Conservation (phyloP, 108 stramenopile genomes). For the Skeletonema tropicum region DNA sequence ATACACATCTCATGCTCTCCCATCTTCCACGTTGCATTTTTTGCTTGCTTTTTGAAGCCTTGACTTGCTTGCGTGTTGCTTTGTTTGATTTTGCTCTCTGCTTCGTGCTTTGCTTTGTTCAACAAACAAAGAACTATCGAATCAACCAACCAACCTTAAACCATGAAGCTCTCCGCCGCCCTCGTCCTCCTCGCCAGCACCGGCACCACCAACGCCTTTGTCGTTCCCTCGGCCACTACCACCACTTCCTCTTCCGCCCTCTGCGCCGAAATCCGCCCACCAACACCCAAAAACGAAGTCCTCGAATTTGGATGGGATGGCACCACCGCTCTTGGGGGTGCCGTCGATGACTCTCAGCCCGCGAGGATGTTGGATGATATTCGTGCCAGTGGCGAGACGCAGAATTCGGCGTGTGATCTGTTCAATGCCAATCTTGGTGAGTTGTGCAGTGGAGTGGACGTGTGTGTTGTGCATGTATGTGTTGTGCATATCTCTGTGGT, state of each 20-base stretch:
- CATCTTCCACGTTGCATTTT: too few relatives aligned
- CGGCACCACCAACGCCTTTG: conserved; percentile 14
- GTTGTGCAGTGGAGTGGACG: neutral
- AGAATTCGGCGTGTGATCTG: conserved; percentile 76
- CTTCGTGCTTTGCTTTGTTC: too few relatives aligned
- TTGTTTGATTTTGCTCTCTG: too few relatives aligned
- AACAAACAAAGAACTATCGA: neutral
- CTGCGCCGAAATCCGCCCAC: conserved; percentile 74
- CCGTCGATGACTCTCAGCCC: conserved; percentile 74
- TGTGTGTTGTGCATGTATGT: neutral
- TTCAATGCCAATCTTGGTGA: conserved; percentile 79
- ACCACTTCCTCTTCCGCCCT: conserved; percentile 18
- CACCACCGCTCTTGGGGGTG: conserved; percentile 82
- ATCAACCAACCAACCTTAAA: neutral
- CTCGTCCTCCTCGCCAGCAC: conserved; percentile 11
- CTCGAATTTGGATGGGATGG: conserved; percentile 86
- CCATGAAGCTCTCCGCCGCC: conserved; percentile 25
- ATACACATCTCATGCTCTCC: too few relatives aligned
- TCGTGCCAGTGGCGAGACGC: conserved; percentile 81
- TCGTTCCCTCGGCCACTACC: conserved; percentile 25
- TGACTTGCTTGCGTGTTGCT: too few relatives aligned
- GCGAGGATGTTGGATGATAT: conserved; percentile 86
- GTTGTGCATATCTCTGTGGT: neutral
- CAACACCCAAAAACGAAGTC: conserved; percentile 67
- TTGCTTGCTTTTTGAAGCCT: too few relatives aligned